phyloP scores from a whole-genome alignment of 192 early-diverging fungal genomes.

The Coemansia sp. region DNA sequence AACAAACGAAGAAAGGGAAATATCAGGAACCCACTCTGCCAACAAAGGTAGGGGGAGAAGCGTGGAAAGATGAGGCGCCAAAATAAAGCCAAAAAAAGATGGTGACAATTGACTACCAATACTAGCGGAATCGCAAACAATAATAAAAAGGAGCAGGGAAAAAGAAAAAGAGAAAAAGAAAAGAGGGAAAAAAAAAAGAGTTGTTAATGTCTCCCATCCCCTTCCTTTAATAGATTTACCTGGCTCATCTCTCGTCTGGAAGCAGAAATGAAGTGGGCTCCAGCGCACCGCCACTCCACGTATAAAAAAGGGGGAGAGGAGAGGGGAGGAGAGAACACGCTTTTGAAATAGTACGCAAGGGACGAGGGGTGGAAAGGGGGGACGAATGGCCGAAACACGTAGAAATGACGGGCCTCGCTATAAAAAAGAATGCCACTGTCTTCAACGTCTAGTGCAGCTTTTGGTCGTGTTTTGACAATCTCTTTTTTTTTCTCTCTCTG shows the following conservation, averaged over 20 bases:
- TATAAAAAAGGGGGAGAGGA: too few relatives aligned
- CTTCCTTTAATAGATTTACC: background rate
- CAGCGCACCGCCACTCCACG: too few relatives aligned
- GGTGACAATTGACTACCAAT: too few relatives aligned
- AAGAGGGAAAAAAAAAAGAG: background rate
- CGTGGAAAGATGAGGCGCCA: background rate
- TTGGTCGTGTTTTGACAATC: too few relatives aligned
- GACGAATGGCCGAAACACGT: background rate
- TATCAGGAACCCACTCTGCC: background rate
- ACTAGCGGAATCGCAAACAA: too few relatives aligned
- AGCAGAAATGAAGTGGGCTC: background rate
- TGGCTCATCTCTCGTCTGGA: too few relatives aligned
- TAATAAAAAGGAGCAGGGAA: too few relatives aligned
- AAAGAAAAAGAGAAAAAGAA: background rate
- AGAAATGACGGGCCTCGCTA: too few relatives aligned
- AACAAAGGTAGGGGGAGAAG: background rate
- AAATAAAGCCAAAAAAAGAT: conserved; percentile 1
- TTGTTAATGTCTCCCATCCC: background rate
- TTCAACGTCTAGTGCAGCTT: too few relatives aligned
- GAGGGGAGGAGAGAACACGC: too few relatives aligned
- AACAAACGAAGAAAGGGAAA: background rate
- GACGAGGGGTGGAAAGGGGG: background rate
- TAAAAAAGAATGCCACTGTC: too few relatives aligned
- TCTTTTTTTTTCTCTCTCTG: too few relatives aligned
- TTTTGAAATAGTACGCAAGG: conserved; percentile 6